Base-by-base conservation (phyloP, 2,329 filamentous ascomycete species). In the Moelleriella libera region DNA sequence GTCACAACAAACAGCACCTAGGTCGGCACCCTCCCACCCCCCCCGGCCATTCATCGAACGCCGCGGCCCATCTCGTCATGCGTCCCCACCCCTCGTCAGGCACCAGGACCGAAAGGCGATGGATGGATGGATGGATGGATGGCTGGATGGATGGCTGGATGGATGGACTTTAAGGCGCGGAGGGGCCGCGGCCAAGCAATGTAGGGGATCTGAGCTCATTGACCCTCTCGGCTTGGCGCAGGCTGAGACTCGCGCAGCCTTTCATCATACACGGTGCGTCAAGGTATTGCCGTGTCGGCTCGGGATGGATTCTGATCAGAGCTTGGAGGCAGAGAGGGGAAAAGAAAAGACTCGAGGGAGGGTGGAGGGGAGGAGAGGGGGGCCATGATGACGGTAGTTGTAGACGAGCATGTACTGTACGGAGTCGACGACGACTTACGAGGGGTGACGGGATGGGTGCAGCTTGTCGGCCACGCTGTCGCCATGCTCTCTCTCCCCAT, bases 21-120 rank as follows among this genome's bases (percentile, higher is more conserved):
- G n/a, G n/a, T 37, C 7, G 32, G 32, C 32, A 37, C 11, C 32
- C 32, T 37, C 11, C 7, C 11, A n/a, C n/a, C n/a, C n/a, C n/a
- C n/a, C n/a, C 32, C 32, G 32, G 32, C 32, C 32, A 37, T 11
- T 37, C 32, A 11, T 37, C 32, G 32, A 37, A 11, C 32, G 32
- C 7, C 11, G n/a, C n/a, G n/a, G n/a, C n/a, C n/a, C 32, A 37
- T 37, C 32, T 37, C 32, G 32, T 30, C 21, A 14, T 21, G 14
- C 6, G 28, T 10, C 37, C 30, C 47, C 43, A 43, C 43, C 37
- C 30, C 43, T 48, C 44, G 41, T 41, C 47, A 48, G 47, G 47
- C 40, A 48, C 44, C 30, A 46, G 32, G 30, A 45, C 40, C n/a
- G 43, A 43, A 31, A 43, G 37, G 43, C 37, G 14, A 37, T 32